Percentiles rank a stretch among this genome's conserved stretches.
Conservation (phyloP, 2,329 filamentous ascomycete genomes). For the Lasiodiplodia hormozganensis region DNA sequence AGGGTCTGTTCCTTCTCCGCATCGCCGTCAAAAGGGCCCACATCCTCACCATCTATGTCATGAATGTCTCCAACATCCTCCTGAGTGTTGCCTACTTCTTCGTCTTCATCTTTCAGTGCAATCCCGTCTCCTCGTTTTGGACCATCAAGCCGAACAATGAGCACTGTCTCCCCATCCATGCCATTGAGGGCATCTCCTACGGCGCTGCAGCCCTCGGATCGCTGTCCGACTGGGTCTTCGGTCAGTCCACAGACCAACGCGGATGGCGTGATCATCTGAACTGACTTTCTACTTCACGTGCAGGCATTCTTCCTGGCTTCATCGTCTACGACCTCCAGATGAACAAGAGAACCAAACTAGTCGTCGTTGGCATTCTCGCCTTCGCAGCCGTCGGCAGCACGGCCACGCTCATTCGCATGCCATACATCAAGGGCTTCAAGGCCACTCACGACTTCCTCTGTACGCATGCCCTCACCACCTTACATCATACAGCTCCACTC, state of each 20-base stretch:
- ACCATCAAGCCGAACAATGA: constrained; percentile 46
- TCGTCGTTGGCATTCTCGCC: constrained; percentile 60
- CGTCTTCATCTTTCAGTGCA: constrained; percentile 60
- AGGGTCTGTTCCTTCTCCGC: constrained; percentile 58
- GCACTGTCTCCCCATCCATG: constrained; percentile 51
- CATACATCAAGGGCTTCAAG: constrained; percentile 48
- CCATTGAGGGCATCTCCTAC: constrained; percentile 61
- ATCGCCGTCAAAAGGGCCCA: constrained; percentile 56
- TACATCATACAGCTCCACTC: neutral
- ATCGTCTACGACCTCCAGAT: constrained; percentile 65
- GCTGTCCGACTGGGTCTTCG: constrained; percentile 42
- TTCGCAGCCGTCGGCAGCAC: constrained; percentile 60
- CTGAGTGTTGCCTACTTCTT: constrained; percentile 59
- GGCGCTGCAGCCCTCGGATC: constrained; percentile 40
- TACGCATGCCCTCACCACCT: constrained; percentile 31
- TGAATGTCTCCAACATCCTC: constrained; percentile 53
- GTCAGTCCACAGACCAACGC: constrained; percentile 5
- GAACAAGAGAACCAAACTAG: constrained; percentile 58
- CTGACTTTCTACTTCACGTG: neutral
- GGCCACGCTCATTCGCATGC: constrained; percentile 56
- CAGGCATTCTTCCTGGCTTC: constrained; percentile 49
- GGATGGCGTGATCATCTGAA: neutral
- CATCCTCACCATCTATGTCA: constrained; percentile 52
- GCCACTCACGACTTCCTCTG: constrained; percentile 51
- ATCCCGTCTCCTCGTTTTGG: constrained; percentile 61